phyloP scores from a whole-genome alignment of 768 basidiomycete species.

The Podaxis rugospora region DNA sequence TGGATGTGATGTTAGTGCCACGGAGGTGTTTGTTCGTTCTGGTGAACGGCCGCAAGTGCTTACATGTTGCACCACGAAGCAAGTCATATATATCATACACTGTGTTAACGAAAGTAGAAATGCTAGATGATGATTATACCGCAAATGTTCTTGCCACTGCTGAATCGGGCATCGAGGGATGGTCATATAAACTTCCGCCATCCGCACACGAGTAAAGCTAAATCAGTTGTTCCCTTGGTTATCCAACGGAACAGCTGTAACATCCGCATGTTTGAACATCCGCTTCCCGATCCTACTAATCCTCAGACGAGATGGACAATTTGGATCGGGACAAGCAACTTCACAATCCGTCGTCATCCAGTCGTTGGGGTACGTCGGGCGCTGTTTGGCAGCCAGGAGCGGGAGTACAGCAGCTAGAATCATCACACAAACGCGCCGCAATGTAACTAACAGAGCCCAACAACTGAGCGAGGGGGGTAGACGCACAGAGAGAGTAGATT shows the following conservation, averaged over 20 bases:
- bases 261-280: conserved; percentile 50
- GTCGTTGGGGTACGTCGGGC: conserved; percentile 48
- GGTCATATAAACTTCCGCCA: no score
- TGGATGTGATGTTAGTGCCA: not conserved
- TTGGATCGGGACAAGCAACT: conserved; percentile 64
- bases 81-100: no score
- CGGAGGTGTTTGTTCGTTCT: no score
- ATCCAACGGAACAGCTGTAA: conserved; percentile 41
- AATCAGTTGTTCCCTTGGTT: not conserved
- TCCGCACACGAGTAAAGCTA: no score
- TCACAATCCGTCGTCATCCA: conserved; percentile 69
- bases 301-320: conserved; percentile 52
- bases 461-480: conserved; percentile 1
- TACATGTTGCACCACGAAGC: no score
- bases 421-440: not conserved
- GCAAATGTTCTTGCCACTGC: no score
- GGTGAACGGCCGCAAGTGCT: no score
- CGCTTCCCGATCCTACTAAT: conserved; percentile 47
- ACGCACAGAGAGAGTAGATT: conserved; percentile 58
- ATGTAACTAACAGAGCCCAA: not conserved
- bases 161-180: no score
- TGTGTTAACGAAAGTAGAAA: no score
- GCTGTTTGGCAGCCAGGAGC: conserved; percentile 65
- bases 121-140: no score
- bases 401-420: conserved; percentile 53